Percentiles rank a stretch among this genome's conserved stretches.
phyloP scores from a whole-genome alignment of 2,329 filamentous ascomycete genomes.

The Beauveria brongniartii region DNA sequence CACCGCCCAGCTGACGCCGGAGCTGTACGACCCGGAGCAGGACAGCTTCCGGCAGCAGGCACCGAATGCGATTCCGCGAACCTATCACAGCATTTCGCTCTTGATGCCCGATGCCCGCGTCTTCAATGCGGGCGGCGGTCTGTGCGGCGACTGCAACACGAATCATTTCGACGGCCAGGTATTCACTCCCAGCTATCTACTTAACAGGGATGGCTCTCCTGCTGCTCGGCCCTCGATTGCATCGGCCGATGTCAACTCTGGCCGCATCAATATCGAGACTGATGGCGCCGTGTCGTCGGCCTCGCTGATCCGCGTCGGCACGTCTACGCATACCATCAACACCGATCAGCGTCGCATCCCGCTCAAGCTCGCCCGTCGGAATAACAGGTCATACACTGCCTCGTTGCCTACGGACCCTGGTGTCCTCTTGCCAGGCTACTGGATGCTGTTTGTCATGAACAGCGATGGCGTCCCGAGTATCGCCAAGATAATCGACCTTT shows the following conservation, averaged over 20 bases:
- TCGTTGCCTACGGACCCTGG: slow-evolving; percentile 39
- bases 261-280: slow-evolving; percentile 24
- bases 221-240: slow-evolving; percentile 35
- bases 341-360: slow-evolving; percentile 49
- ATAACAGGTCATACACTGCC: slow-evolving; percentile 28
- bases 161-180: slow-evolving; percentile 49
- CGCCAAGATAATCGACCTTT: slow-evolving; percentile 5
- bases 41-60: slow-evolving; percentile 31
- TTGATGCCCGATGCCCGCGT: slow-evolving; percentile 43
- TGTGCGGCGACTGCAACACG: slow-evolving; percentile 38
- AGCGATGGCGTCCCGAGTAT: slow-evolving; percentile 36
- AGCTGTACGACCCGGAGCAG: slow-evolving; percentile 36
- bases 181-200: slow-evolving; percentile 48
- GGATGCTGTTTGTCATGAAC: slow-evolving; percentile 45
- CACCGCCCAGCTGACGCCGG: slow-evolving; percentile 31
- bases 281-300: slow-evolving; percentile 16
- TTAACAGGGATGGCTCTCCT: slow-evolving; percentile 32
- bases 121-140: slow-evolving; percentile 42
- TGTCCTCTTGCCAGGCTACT: slow-evolving; percentile 43
- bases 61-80: slow-evolving; percentile 32
- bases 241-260: slow-evolving; percentile 19
- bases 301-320: slow-evolving; percentile 40
- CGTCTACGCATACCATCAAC: slow-evolving; percentile 47
- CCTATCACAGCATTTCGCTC: slow-evolving; percentile 42
- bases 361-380: slow-evolving; percentile 22